phyloP scores from a whole-genome alignment of 441 rosid genomes.

The Viola pubescens region DNA sequence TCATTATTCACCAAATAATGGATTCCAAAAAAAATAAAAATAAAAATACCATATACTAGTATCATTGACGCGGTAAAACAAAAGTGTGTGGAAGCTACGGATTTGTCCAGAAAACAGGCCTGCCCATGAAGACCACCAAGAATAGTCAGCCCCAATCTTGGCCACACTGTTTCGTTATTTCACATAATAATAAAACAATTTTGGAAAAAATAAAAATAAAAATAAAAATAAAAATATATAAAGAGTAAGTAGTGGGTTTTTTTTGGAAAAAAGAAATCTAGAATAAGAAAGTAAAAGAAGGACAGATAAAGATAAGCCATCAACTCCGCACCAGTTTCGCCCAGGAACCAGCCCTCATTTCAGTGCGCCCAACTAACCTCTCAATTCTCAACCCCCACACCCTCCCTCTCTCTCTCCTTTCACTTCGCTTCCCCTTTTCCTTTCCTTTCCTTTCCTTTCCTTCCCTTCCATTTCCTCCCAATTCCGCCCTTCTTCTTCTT shows the following conservation, averaged over 20 bases:
- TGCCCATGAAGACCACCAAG: constrained; percentile 1
- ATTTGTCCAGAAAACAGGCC: constrained; percentile 24
- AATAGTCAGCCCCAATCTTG: constrained; percentile 19
- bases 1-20: too few relatives aligned
- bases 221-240: neutral
- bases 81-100: constrained; percentile 12
- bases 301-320: constrained; percentile 30
- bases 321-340: constrained; percentile 37
- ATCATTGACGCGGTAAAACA: neutral
- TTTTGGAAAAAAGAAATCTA: neutral
- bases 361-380: constrained; percentile 21
- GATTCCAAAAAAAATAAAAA: too few relatives aligned
- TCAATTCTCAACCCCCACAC: neutral
- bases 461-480: neutral
- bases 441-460: too few relatives aligned
- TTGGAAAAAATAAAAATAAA: neutral
- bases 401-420: too few relatives aligned
- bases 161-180: neutral
- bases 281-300: neutral
- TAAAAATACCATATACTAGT: too few relatives aligned
- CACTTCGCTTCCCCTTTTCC: too few relatives aligned
- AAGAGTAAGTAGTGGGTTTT: neutral
- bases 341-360: constrained; percentile 34
- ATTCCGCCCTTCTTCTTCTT: neutral
- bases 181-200: too few relatives aligned